Conservation (phyloP, 768 basidiomycete species). For the Russula lepida region DNA sequence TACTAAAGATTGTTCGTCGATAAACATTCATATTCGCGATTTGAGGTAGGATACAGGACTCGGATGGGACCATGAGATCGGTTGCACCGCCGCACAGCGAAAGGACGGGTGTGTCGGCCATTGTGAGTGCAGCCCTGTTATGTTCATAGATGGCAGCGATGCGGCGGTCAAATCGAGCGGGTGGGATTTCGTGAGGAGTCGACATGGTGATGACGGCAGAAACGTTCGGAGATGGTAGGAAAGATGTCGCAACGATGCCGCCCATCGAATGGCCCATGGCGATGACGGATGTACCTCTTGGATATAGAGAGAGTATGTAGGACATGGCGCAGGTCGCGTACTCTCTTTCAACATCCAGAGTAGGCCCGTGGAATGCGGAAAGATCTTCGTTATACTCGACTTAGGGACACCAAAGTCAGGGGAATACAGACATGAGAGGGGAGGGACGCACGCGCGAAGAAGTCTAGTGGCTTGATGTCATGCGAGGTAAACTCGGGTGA, state of each 20-base stretch:
- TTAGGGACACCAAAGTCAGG: slow-evolving; percentile 24
- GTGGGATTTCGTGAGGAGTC: slow-evolving; percentile 82
- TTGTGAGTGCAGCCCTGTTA: slow-evolving; percentile 36
- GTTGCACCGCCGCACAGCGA: slow-evolving; percentile 89
- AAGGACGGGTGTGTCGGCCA: slow-evolving; percentile 54
- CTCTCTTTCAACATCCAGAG: slow-evolving; percentile 69
- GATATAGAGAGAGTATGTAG: slow-evolving; percentile 76
- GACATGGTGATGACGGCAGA: slow-evolving; percentile 92
- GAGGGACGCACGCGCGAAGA: slow-evolving; percentile 64
- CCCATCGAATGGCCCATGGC: slow-evolving; percentile 97
- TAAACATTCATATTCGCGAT: slow-evolving; percentile 27
- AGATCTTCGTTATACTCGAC: slow-evolving; percentile 98
- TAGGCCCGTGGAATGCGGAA: slow-evolving; percentile 89
- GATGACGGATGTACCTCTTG: slow-evolving; percentile 51
- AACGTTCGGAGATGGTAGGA: slow-evolving; percentile 60
- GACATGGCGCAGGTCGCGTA: slow-evolving; percentile 65
- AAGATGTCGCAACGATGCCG: slow-evolving; percentile 77
- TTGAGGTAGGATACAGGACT: slow-evolving; percentile 62
- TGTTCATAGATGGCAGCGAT: slow-evolving; percentile 65
- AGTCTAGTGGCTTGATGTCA: slow-evolving; percentile 55
- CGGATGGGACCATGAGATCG: slow-evolving; percentile 88
- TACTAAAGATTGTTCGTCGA: slow-evolving; percentile 69
- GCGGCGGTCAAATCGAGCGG: slow-evolving; percentile 76
- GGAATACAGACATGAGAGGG: background rate
- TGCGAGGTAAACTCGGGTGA: slow-evolving; percentile 45